Percentiles rank a stretch among this genome's conserved stretches.
Conservation (phyloP, 805 yeast species). For the Komagataella kurtzmanii region DNA sequence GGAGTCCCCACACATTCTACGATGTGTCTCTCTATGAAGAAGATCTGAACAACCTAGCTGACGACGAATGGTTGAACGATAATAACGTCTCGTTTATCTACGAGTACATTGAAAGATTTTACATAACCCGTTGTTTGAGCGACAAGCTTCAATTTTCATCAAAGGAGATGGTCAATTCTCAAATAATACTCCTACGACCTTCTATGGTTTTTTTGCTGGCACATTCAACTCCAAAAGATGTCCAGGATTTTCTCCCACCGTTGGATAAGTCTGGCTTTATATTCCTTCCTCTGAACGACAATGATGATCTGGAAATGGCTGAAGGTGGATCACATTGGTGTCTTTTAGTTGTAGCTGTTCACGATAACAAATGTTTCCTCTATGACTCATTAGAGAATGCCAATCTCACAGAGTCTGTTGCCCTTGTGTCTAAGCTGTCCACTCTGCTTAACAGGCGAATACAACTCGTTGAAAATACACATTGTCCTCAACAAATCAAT, state of each 20-base stretch:
- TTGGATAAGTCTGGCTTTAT: slow-evolving; percentile 31
- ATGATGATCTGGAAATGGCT: slow-evolving; percentile 40
- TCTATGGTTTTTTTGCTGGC: slow-evolving; percentile 50
- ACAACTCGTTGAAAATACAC: slow-evolving; percentile 8
- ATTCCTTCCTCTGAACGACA: slow-evolving; percentile 58
- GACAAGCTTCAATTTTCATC: slow-evolving; percentile 12
- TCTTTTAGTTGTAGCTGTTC: slow-evolving; percentile 35
- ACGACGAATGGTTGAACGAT: slow-evolving; percentile 67
- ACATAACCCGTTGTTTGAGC: slow-evolving; percentile 12
- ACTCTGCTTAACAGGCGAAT: slow-evolving; percentile 11
- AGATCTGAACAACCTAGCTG: slow-evolving; percentile 42
- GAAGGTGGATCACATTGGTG: slow-evolving; percentile 77
- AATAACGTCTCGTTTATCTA: slow-evolving; percentile 51
- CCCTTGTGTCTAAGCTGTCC: slow-evolving; percentile 18
- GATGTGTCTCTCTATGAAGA: slow-evolving; percentile 45
- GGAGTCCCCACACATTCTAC: slow-evolving; percentile 31
- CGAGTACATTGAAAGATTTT: slow-evolving; percentile 33
- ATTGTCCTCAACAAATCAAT: slow-evolving; percentile 47
- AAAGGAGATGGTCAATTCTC: slow-evolving; percentile 12
- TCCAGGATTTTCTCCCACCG: slow-evolving; percentile 28
- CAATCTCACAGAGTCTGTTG: slow-evolving; percentile 23
- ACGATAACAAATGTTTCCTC: slow-evolving; percentile 33
- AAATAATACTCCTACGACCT: slow-evolving; percentile 36
- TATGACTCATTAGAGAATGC: slow-evolving; percentile 46
- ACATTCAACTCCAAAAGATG: slow-evolving; percentile 26